Evolutionary conservation across 2,329 filamentous ascomycete species (phyloP).

Genomic region (Cladosporium oxysporum): DNA sequence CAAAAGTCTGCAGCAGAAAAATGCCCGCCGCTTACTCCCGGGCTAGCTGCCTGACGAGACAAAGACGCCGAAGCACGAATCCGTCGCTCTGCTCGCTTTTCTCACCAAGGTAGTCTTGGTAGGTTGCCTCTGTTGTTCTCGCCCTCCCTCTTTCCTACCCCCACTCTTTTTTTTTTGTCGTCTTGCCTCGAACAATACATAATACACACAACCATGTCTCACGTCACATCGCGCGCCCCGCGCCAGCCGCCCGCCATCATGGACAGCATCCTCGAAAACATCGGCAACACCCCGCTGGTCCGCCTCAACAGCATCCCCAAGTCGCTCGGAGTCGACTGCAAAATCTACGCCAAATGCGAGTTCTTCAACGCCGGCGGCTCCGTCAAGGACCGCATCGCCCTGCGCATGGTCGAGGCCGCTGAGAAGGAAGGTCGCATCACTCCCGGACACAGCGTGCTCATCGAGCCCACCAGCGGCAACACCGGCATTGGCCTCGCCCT

Average conservation of each 20-base stretch:
- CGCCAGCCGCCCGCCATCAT: slow-evolving; percentile 58
- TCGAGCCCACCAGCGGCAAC: slow-evolving; percentile 97
- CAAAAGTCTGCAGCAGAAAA: slow-evolving; percentile 14
- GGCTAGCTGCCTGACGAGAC: background rate
- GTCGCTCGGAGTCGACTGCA: slow-evolving; percentile 80
- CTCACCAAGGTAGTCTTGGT: background rate
- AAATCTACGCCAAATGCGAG: slow-evolving; percentile 43
- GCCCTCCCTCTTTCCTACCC: background rate
- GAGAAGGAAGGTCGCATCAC: slow-evolving; percentile 91
- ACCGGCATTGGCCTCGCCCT: slow-evolving; percentile 96
- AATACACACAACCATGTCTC: slow-evolving; percentile 30
- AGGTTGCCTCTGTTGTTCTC: background rate
- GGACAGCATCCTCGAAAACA: slow-evolving; percentile 77
- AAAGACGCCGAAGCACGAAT: background rate
- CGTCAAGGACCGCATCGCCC: slow-evolving; percentile 88
- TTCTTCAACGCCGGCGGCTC: slow-evolving; percentile 70
- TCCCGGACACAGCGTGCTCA: slow-evolving; percentile 86
- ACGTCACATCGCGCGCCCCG: slow-evolving; percentile 45
- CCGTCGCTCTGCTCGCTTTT: background rate
- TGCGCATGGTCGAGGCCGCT: slow-evolving; percentile 96
- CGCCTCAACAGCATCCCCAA: slow-evolving; percentile 90
- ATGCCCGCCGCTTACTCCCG: background rate
- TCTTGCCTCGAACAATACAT: background rate
- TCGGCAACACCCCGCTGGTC: slow-evolving; percentile 94
- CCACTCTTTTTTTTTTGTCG: background rate